These are phyloP conservation scores for Ganoderma leucocontextum DNA, from an alignment of 1,284 basidiomycete genomes.

Conservation along the genomic window DNA sequence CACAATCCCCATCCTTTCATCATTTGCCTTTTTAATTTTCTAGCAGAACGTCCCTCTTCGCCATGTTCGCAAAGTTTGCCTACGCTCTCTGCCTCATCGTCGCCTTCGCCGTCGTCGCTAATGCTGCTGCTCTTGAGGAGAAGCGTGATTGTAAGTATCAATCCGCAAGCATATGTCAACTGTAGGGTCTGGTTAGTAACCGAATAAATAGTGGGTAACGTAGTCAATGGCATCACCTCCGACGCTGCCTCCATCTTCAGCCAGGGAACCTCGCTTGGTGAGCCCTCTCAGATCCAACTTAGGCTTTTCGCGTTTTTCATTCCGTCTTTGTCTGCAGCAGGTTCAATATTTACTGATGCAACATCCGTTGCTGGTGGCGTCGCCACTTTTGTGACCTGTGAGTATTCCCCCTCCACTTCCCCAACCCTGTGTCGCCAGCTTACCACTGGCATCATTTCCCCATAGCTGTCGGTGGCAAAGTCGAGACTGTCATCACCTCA, in stretches of 20 bases:
- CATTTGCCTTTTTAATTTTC: not conserved
- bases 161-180: not conserved
- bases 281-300: not conserved
- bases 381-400: slow-evolving; percentile 57
- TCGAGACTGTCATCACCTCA: slow-evolving; percentile 52
- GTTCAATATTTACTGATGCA: slow-evolving; percentile 33
- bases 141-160: slow-evolving; percentile 14
- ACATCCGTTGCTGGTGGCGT: slow-evolving; percentile 41
- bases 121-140: slow-evolving; percentile 22
- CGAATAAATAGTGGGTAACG: slow-evolving; percentile 34
- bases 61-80: slow-evolving; percentile 30
- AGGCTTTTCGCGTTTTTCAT: not conserved
- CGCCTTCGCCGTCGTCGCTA: slow-evolving; percentile 24
- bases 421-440: not conserved
- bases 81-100: slow-evolving; percentile 26
- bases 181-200: not conserved
- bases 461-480: slow-evolving; percentile 52
- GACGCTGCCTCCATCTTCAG: slow-evolving; percentile 38
- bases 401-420: not conserved
- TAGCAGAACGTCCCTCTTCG: not conserved
- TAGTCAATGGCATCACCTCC: slow-evolving; percentile 42
- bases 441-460: not conserved
- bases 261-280: slow-evolving; percentile 28
- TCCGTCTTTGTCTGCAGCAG: slow-evolving; percentile 17
- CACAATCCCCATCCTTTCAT: not conserved